phyloP scores from a whole-genome alignment of 306 rosid genomes.

The Castanea sativa region DNA sequence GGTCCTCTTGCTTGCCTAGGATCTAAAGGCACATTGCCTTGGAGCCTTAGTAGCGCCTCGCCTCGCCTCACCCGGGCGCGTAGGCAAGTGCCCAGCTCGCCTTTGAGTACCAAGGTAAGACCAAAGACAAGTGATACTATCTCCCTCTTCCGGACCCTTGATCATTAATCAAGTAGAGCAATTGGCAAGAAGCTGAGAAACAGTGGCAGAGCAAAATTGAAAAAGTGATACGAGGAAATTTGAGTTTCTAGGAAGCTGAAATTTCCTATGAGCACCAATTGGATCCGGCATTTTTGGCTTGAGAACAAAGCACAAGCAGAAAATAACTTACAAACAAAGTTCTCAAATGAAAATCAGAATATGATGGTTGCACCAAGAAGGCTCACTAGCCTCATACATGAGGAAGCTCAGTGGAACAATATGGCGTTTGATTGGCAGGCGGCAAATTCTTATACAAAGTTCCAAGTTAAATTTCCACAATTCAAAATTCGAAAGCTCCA shows the following conservation, averaged over 20 bases:
- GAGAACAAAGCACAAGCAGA: neutral
- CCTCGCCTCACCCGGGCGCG: too few relatives aligned
- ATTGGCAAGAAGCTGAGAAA: neutral
- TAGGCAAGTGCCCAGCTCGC: too few relatives aligned
- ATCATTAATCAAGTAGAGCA: neutral
- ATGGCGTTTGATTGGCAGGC: neutral
- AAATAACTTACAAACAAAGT: too few relatives aligned
- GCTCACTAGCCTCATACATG: neutral
- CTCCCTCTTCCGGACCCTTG: neutral
- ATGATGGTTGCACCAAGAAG: neutral
- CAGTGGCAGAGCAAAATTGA: neutral
- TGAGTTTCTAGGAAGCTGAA: neutral
- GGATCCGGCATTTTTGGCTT: neutral
- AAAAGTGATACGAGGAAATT: neutral
- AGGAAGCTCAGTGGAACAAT: neutral
- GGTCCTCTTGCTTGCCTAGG: too few relatives aligned
- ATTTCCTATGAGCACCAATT: neutral
- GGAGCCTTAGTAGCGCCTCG: too few relatives aligned
- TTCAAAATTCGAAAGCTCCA: neutral
- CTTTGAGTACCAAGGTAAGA: too few relatives aligned
- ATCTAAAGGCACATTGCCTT: too few relatives aligned
- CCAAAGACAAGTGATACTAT: neutral
- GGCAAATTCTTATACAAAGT: neutral
- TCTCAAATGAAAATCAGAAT: neutral
- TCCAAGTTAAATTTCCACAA: neutral